Evolutionary conservation across 225 moss, liverwort and hornwort genomes (phyloP).

Genomic region (Lunularia cruciata): DNA sequence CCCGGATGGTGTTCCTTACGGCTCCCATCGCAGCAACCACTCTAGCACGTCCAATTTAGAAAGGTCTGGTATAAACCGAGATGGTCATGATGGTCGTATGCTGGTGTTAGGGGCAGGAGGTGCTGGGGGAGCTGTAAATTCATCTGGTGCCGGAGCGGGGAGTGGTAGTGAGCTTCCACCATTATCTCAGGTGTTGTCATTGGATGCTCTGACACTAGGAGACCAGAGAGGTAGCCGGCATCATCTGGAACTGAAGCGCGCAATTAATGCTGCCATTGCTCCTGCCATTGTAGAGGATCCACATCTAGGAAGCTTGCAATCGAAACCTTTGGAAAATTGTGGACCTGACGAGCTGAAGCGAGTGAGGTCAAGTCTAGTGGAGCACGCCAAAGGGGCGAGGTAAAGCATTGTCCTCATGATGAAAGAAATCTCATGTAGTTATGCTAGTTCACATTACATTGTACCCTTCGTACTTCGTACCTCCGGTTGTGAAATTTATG

Average conservation of each 20-base stretch:
- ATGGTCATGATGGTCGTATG: conserved; percentile 48
- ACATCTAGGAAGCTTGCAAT: conserved; percentile 62
- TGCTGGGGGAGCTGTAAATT: conserved; percentile 33
- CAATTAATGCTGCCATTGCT: conserved; percentile 52
- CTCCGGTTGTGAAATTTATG: neutral
- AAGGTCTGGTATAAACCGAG: conserved; percentile 45
- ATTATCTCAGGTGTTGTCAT: conserved; percentile 43
- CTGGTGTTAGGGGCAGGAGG: conserved; percentile 40
- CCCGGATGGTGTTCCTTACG: conserved; percentile 46
- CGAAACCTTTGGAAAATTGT: conserved; percentile 55
- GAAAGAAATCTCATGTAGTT: no score
- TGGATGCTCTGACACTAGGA: conserved; percentile 33
- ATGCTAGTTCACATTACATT: no score
- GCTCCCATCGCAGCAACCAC: conserved; percentile 47
- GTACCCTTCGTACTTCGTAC: no score
- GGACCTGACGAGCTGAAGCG: conserved; percentile 76
- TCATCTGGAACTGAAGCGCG: conserved; percentile 44
- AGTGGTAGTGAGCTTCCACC: conserved; percentile 42
- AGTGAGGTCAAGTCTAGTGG: conserved; percentile 51
- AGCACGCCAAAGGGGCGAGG: conserved; percentile 47
- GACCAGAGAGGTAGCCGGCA: conserved; percentile 45
- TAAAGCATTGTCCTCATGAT: conserved; percentile 16
- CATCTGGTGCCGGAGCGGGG: conserved; percentile 36
- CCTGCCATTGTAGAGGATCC: conserved; percentile 46
- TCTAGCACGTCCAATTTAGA: conserved; percentile 48